phyloP scores from a whole-genome alignment of 352 stramenopile genomes.

The Phytophthora pistaciae region DNA sequence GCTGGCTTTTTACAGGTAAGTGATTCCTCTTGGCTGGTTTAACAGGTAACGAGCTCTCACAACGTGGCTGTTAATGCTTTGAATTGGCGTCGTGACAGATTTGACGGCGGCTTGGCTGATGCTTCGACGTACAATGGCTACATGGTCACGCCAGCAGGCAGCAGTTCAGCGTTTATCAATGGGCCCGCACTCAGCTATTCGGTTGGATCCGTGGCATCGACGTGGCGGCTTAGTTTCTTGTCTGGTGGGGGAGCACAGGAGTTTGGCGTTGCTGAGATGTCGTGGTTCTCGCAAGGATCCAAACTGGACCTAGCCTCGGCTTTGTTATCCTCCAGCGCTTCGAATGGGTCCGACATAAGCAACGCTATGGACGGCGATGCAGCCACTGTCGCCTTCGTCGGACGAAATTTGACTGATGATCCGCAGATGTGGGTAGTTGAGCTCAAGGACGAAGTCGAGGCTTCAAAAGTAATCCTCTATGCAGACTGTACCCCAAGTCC shows the following conservation, averaged over 20 bases:
- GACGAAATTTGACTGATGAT: conserved; percentile 1
- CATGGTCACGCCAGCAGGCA: conserved; percentile 1
- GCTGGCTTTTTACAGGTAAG: conserved; percentile 33
- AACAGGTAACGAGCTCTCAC: too few species aligned
- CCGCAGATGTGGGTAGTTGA: conserved; percentile 38
- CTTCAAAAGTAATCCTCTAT: conserved; percentile 41
- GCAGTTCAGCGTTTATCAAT: conserved; percentile 1
- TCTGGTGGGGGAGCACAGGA: conserved; percentile 17
- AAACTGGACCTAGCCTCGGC: conserved; percentile 24
- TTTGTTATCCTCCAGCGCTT: conserved; percentile 16
- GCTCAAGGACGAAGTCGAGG: conserved; percentile 31
- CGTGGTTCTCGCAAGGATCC: conserved; percentile 36
- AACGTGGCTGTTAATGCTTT: neutral
- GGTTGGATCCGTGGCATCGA: neutral
- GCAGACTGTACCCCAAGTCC: conserved; percentile 9
- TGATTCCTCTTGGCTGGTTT: neutral
- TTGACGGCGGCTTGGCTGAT: conserved; percentile 27
- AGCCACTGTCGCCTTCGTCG: conserved; percentile 29
- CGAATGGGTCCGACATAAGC: conserved; percentile 26
- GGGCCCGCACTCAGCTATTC: conserved; percentile 24
- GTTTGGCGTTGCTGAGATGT: conserved; percentile 40
- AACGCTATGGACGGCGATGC: conserved; percentile 35
- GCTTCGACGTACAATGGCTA: neutral
- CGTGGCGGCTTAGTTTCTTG: conserved; percentile 35
- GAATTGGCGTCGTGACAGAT: conserved; percentile 7